phyloP scores from a whole-genome alignment of 306 rosid genomes.

The Quercus cerris region DNA sequence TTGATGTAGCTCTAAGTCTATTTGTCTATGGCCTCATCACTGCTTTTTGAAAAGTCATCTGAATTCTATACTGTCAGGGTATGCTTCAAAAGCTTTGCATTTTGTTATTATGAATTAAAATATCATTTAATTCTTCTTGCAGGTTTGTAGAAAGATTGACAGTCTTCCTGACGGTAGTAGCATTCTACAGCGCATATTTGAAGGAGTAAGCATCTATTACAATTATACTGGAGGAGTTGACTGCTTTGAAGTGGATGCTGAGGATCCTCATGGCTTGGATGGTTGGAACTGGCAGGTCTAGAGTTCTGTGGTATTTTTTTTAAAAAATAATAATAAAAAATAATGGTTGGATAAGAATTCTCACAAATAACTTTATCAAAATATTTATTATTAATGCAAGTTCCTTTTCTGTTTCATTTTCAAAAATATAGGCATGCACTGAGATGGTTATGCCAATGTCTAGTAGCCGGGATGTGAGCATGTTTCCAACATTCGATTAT shows the following conservation, averaged over 20 bases:
- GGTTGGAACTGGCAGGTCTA: constrained; percentile 93
- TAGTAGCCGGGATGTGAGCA: constrained; percentile 51
- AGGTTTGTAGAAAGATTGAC: constrained; percentile 77
- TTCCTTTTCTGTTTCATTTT: constrained; percentile 10
- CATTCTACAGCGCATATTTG: constrained; percentile 58
- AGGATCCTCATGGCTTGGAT: constrained; percentile 68
- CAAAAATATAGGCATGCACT: constrained; percentile 66
- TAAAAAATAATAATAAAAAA: too few relatives aligned
- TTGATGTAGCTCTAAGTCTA: background rate
- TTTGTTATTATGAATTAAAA: constrained; percentile 14
- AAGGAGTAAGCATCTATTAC: constrained; percentile 69
- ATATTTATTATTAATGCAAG: background rate
- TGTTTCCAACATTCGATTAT: constrained; percentile 59
- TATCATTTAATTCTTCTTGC: constrained; percentile 5
- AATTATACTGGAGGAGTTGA: constrained; percentile 63
- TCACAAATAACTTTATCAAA: constrained; percentile 14
- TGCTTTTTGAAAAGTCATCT: background rate
- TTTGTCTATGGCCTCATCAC: background rate
- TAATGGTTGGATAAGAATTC: background rate
- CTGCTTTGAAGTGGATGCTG: constrained; percentile 65
- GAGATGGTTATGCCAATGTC: constrained; percentile 96
- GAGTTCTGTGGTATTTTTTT: constrained; percentile 3
- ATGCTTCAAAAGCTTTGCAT: background rate
- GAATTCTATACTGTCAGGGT: background rate
- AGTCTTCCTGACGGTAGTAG: constrained; percentile 46